These are phyloP conservation scores for Solanum ossicruentum DNA, from an alignment of 257 asterid genomes.

Conservation along the genomic window DNA sequence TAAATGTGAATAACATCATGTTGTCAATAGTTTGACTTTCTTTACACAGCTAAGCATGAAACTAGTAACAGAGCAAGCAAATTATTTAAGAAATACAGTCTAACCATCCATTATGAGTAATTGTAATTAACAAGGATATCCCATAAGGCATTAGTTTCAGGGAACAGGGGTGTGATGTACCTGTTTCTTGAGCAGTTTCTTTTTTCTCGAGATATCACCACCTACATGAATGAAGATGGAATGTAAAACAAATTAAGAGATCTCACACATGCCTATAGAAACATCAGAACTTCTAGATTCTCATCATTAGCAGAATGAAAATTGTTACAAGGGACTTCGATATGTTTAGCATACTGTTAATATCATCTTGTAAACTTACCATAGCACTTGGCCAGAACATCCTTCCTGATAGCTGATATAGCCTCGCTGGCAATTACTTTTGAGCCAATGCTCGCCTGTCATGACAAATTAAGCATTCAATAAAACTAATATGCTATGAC, in stretches of 20 bases:
- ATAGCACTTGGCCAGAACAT: constrained; percentile 95
- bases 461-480: constrained; percentile 2
- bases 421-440: constrained; percentile 98
- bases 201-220: constrained; percentile 90
- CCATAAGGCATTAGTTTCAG: not conserved
- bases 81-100: not conserved
- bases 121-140: not conserved
- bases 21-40: not conserved
- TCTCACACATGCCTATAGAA: not conserved
- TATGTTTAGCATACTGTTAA: not conserved
- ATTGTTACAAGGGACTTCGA: not conserved
- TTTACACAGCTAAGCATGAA: not conserved
- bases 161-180: constrained; percentile 8
- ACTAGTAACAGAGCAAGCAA: not conserved
- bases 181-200: constrained; percentile 91
- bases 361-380: constrained; percentile 35
- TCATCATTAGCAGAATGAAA: not conserved
- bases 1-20: not conserved
- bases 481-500: not conserved
- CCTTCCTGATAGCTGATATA: constrained; percentile 92
- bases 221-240: constrained; percentile 30
- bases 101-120: not conserved
- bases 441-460: constrained; percentile 89
- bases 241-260: not conserved
- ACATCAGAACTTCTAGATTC: not conserved